Conservation (phyloP, 768 basidiomycete genomes). For the Kwoniella botswanensis region DNA sequence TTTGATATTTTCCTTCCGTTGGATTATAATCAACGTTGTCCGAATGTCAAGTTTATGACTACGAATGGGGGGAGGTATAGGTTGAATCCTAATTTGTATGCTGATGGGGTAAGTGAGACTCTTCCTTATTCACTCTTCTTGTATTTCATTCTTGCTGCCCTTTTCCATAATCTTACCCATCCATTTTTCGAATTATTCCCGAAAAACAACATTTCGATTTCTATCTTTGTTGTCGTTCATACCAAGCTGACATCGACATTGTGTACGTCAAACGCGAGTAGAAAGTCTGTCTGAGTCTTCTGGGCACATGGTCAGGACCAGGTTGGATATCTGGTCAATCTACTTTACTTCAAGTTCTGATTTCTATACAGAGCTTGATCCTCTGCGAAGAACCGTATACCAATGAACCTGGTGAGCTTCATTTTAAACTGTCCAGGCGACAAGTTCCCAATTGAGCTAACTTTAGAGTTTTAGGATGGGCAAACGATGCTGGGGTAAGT, state of each 20-base stretch:
- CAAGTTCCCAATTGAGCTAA: background rate
- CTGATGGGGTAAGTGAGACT: slow-evolving; percentile 57
- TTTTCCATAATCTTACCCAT: background rate
- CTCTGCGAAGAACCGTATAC: slow-evolving; percentile 90
- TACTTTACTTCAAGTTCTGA: slow-evolving; percentile 85
- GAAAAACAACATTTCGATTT: background rate
- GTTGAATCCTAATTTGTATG: slow-evolving; percentile 94
- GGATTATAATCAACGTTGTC: slow-evolving; percentile 85
- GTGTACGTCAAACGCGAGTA: background rate
- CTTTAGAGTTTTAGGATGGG: slow-evolving; percentile 29
- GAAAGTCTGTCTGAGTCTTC: slow-evolving; percentile 88
- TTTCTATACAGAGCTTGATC: slow-evolving; percentile 97
- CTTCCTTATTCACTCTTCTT: background rate
- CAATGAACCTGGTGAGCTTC: slow-evolving; percentile 86
- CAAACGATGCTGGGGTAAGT: slow-evolving; percentile 30
- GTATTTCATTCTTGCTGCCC: too few relatives aligned
- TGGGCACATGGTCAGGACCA: slow-evolving; percentile 92
- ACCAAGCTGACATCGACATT: background rate
- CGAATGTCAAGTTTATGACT: slow-evolving; percentile 71
- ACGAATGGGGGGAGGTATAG: slow-evolving; percentile 60
- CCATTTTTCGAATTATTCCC: too few relatives aligned
- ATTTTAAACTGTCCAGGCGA: background rate
- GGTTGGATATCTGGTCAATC: slow-evolving; percentile 92
- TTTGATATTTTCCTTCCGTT: slow-evolving; percentile 87
- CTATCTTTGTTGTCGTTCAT: too few relatives aligned